phyloP scores from a whole-genome alignment of 768 basidiomycete species.

The Phylloporus scabripes region DNA sequence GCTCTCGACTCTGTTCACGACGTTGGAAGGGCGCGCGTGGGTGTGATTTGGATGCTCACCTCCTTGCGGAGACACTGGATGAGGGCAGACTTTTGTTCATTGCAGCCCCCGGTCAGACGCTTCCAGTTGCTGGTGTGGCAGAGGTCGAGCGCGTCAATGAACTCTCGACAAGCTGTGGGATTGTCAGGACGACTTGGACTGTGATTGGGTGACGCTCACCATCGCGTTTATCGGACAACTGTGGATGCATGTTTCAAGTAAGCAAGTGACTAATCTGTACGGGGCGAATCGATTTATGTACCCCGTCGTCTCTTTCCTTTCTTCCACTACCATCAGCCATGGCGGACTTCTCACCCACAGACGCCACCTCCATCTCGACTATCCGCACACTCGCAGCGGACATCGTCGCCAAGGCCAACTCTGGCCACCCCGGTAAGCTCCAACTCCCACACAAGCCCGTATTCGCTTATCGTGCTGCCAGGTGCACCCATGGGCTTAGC shows the following conservation, averaged over 20 bases:
- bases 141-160: slow-evolving; percentile 69
- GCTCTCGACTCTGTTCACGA: slow-evolving; percentile 49
- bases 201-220: slow-evolving; percentile 30
- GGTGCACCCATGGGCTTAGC: slow-evolving; percentile 96
- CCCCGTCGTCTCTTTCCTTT: slow-evolving; percentile 5
- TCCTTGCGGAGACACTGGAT: slow-evolving; percentile 68
- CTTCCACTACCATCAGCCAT: slow-evolving; percentile 23
- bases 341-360: slow-evolving; percentile 39
- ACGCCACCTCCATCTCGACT: slow-evolving; percentile 60
- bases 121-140: slow-evolving; percentile 64
- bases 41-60: slow-evolving; percentile 36
- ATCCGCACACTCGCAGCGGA: slow-evolving; percentile 75
- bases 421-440: slow-evolving; percentile 78
- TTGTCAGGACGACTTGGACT: slow-evolving; percentile 4
- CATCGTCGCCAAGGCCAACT: slow-evolving; percentile 84
- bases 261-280: too few species aligned
- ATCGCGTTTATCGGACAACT: slow-evolving; percentile 61
- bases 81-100: slow-evolving; percentile 58
- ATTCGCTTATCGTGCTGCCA: slow-evolving; percentile 23
- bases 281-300: too few species aligned
- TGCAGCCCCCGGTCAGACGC: slow-evolving; percentile 65
- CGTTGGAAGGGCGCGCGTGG: slow-evolving; percentile 1
- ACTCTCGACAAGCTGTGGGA: slow-evolving; percentile 60
- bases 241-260: slow-evolving; percentile 56
- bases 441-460: not conserved